These are phyloP conservation scores for Aspergillus floridensis DNA, from an alignment of 2,329 filamentous ascomycete species.

Conservation along the genomic window DNA sequence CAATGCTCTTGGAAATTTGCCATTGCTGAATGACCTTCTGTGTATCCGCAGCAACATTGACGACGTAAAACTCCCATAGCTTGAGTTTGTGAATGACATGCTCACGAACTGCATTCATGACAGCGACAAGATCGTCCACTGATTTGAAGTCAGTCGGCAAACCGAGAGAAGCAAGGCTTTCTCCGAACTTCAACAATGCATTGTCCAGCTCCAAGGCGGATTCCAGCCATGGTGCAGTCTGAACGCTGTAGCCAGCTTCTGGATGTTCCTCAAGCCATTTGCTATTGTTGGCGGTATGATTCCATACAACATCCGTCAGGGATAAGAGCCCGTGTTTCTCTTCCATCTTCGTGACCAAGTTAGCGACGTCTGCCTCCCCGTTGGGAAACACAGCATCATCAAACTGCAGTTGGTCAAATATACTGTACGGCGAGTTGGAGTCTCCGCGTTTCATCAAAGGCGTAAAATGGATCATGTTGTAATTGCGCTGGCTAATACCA, in stretches of 20 bases:
- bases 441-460: conserved; percentile 82
- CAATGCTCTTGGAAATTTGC: conserved; percentile 47
- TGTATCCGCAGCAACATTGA: conserved; percentile 72
- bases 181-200: conserved; percentile 65
- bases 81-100: conserved; percentile 73
- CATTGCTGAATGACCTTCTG: conserved; percentile 70
- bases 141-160: conserved; percentile 72
- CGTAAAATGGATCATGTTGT: conserved; percentile 99
- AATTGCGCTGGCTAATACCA: conserved; percentile 85
- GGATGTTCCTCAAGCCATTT: conserved; percentile 92
- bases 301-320: conserved; percentile 94
- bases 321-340: conserved; percentile 79
- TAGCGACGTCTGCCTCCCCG: conserved; percentile 76
- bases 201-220: conserved; percentile 72
- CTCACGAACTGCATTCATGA: conserved; percentile 82
- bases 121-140: conserved; percentile 68
- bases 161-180: conserved; percentile 62
- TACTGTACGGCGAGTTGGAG: conserved; percentile 96
- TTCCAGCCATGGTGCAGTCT: conserved; percentile 74
- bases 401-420: conserved; percentile 88
- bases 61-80: conserved; percentile 90
- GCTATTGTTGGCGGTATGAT: conserved; percentile 95
- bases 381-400: conserved; percentile 78
- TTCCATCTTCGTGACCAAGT: conserved; percentile 78
- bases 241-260: conserved; percentile 90